A percentile compares a stretch with the other conserved stretches of the same genome.
phyloP scores from a whole-genome alignment of 2,329 filamentous ascomycete genomes.

The Aspergillus texensis region DNA sequence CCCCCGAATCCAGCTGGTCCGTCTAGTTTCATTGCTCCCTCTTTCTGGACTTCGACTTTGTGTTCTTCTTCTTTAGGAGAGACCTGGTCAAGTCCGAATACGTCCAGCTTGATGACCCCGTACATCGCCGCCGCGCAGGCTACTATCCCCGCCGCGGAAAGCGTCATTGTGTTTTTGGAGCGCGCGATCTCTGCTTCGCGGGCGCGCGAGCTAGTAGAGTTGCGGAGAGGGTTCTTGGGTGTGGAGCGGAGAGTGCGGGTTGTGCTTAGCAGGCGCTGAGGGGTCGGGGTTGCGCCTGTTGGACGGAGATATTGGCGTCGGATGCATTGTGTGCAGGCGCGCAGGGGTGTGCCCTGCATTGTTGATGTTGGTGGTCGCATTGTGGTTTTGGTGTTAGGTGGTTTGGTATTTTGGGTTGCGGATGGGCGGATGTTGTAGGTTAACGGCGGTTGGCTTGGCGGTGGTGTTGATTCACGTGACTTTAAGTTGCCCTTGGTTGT shows the following conservation, averaged over 20 bases:
- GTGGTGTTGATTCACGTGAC: background rate
- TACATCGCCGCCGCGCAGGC: constrained; percentile 45
- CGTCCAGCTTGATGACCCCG: constrained; percentile 41
- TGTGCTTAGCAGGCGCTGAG: constrained; percentile 30
- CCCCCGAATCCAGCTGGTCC: constrained; percentile 42
- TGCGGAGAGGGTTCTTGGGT: constrained; percentile 35
- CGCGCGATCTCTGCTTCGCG: constrained; percentile 29
- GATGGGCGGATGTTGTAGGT: background rate
- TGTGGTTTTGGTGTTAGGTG: background rate
- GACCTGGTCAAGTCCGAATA: constrained; percentile 29
- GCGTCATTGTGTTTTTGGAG: constrained; percentile 34
- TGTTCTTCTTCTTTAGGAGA: constrained; percentile 14
- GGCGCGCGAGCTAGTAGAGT: constrained; percentile 20
- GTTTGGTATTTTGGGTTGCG: background rate
- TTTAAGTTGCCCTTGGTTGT: background rate
- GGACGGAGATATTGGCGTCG: constrained; percentile 22
- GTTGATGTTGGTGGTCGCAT: constrained; percentile 17
- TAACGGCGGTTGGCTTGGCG: background rate
- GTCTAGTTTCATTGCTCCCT: constrained; percentile 40
- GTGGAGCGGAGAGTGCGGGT: constrained; percentile 29
- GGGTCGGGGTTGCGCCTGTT: background rate
- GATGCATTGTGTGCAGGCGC: constrained; percentile 31
- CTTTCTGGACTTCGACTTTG: constrained; percentile 10
- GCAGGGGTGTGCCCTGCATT: constrained; percentile 24
- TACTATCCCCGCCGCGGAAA: constrained; percentile 42